Evolutionary conservation across 2,329 filamentous ascomycete species (phyloP), one percentile per base, ranked within the genome.

Genomic region (Byssoonygena ceratinophila): DNA sequence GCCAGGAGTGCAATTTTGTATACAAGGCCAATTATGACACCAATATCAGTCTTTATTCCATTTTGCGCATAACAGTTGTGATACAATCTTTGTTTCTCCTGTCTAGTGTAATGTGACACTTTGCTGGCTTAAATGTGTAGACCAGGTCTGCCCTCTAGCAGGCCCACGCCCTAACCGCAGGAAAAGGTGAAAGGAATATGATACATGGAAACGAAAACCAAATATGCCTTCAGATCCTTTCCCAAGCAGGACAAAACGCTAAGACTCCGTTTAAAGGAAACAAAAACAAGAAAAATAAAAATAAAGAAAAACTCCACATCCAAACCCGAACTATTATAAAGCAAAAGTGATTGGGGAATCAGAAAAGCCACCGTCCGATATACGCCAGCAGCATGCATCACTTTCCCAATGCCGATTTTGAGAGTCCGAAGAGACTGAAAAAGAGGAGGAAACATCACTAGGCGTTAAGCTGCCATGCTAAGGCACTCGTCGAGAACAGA

Each of bases 401-500:
- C 20, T 23, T 8, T 2, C 49, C 49, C 34, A 51, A 27, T 44
- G 31, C 40, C 23, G 18, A n/a, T 27, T 32, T 41, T 34, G 23
- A 34, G 34, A 43, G 9, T n/a, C 27, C 40, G 18, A 18, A 27
- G 1, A 23, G 11, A 31, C 6, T 8, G 6, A 14, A 23, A 29
- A 40, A 29, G 23, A 18, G n/a, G 6, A 39, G 20, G n/a, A 37
- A n/a, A n/a, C n/a, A n/a, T n/a, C 1, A 48, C 27, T 18, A 9
- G 27, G 39, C 32, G 12, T 52, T 58, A 71, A 46, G 67, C 64
- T 49, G 68, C 68, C 64, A 71, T 65, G 36, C 68, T 70, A 25
- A 71, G 59, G 57, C 69, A 71, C 52, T 69, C 69, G 43, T 71
- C 69, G 22, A 71, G 64, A 46, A 71, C 58, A 51, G 62, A 61